Evolutionary conservation across 441 rosid genomes (phyloP), one percentile per base, ranked within the genome.

Genomic region (Melastoma candidum): DNA sequence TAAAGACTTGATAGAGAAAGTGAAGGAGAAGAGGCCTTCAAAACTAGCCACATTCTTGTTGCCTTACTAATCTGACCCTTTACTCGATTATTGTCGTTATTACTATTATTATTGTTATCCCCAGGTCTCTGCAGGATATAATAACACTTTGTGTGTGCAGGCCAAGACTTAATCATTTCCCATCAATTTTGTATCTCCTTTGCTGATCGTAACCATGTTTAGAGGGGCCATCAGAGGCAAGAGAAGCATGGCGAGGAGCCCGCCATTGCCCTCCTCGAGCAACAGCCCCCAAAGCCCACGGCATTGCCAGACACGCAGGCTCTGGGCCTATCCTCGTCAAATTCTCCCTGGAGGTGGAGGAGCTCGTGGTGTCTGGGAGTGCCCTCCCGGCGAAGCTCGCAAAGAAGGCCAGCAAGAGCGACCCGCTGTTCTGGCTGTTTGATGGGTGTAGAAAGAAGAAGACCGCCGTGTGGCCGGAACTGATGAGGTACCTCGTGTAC

Each of bases 401-500:
- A 1, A 79, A 54, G 59, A 77, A 74, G 71, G 63, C 13, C 7
- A 44, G 4, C 53, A 75, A 77, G 54, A 60, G 69, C 39, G 94
- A 84, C 47, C 96, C 94, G 1, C 68, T 84, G 1, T 51, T 87
- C 46, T 72, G 79, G 59, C 73, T 87, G 44, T 79, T 87, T 3
- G 69, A 74, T 47, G 26, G 44, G 7, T 68, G 80, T 11, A 69
- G 75, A 3, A 75, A 68, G 72, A 88, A 78, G 83, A 84, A 80
- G 64, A 54, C 86, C 26, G 80, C 85, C 3, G 77, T 86, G 0
- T 78, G 63, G 58, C 90, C 90, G 3, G 94, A 87, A 47, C 77
- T 77, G 10, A 71, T 78, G 0, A 79, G 94, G 77, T 87, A 87
- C 64, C 43, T 87, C 44, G 77, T 79, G 64, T 87, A 87, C 36